Evolutionary conservation across 108 stramenopile species (phyloP), one percentile per base, ranked within the genome.

Genomic region (Hondaea fermentalgiana): DNA sequence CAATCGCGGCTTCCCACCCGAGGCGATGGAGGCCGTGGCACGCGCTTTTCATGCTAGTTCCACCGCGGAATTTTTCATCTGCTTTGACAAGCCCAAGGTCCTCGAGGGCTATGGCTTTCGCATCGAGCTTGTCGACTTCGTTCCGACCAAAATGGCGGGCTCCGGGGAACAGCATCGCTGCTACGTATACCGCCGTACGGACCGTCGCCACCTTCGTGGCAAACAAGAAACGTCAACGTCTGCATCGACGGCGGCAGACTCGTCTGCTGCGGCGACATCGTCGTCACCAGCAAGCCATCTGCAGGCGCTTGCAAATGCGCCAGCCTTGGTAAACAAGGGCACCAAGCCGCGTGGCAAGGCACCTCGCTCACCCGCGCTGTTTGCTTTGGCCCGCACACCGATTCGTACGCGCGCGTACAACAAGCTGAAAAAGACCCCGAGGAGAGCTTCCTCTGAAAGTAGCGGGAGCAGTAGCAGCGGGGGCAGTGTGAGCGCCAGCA

Each of bases 1-100:
- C 91, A 97, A 97, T 87, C 95, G 97, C 89, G 98, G 97, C n/a
- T 92, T 89, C 35, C n/a, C 42, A 51, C 72, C 72, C n/a, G 72
- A 45, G 10, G 72, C 72, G 0, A 83, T 83, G 72, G 10, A 51
- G 25, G 72, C 72, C n/a, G 72, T 83, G 23, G 72, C 72, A 43
- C 44, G 2, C 21, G 72, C 72, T 1, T 83, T 83, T 51, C 72
- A 83, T 21, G 72, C 72, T 0, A 83, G 72, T 43, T 45, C 44
- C 23, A 51, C 72, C 47, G 44, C 72, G 6, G 44, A 51, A 43
- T 83, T 44, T 21, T 83, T 83, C 44, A 83, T 83, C 21, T 83
- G 72, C 72, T 83, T 83, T 21, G 72, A 83, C 49, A 83, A 83
- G 72, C 47, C 44, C 23, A 83, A 83, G 49, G 49, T 83, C 72